Conservation (phyloP, 345 rosid species). For the Ceriops decandra region DNA sequence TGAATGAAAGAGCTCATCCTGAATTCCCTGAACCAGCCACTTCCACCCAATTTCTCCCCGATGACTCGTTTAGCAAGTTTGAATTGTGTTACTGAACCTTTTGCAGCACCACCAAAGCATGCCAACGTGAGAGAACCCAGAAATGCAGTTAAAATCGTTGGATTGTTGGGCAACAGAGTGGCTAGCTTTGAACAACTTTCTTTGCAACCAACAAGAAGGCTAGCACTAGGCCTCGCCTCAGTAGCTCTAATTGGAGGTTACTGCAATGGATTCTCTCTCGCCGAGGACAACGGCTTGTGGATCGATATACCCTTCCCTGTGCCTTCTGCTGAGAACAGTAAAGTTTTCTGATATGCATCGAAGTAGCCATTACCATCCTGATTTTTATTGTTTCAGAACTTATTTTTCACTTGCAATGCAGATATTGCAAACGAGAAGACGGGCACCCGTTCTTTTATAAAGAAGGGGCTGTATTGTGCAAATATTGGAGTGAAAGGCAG, state of each 20-base stretch:
- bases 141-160: slow-evolving; percentile 23
- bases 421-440: slow-evolving; percentile 69
- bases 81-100: slow-evolving; percentile 34
- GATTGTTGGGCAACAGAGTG: slow-evolving; percentile 28
- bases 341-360: slow-evolving; percentile 23
- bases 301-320: slow-evolving; percentile 52
- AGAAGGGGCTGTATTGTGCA: slow-evolving; percentile 60
- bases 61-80: slow-evolving; percentile 49
- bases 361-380: not conserved
- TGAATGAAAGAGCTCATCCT: slow-evolving; percentile 4
- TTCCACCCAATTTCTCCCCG: slow-evolving; percentile 5
- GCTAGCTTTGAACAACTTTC: slow-evolving; percentile 29
- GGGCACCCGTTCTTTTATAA: slow-evolving; percentile 57
- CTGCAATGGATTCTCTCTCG: slow-evolving; percentile 38
- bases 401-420: slow-evolving; percentile 12
- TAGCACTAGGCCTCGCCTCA: slow-evolving; percentile 56
- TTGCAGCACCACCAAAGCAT: slow-evolving; percentile 29
- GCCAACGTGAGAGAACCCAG: slow-evolving; percentile 11
- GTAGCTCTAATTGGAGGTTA: slow-evolving; percentile 37
- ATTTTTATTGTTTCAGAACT: slow-evolving; percentile 1
- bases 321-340: slow-evolving; percentile 66
- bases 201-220: slow-evolving; percentile 50
- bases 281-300: slow-evolving; percentile 73
- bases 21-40: not conserved
- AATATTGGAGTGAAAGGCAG: slow-evolving; percentile 58